These are phyloP conservation scores for Polychytrium aggregatum DNA, from an alignment of 192 early-diverging fungal genomes.

Conservation along the genomic window DNA sequence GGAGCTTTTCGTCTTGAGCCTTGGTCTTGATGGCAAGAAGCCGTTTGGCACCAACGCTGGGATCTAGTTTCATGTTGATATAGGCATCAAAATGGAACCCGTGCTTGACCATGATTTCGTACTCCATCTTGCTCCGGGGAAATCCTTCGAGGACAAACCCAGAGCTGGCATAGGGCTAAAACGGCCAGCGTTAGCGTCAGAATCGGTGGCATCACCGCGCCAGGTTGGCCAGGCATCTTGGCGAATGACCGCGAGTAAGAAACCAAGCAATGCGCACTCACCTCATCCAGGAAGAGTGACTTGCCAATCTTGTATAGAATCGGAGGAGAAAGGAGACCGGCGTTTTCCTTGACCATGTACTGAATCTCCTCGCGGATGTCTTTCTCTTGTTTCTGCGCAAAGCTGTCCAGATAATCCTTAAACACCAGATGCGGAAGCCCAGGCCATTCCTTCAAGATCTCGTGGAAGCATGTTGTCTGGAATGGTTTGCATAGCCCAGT, in stretches of 20 bases:
- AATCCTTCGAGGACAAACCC: slow-evolving; percentile 40
- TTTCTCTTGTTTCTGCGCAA: slow-evolving; percentile 9
- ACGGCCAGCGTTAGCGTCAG: too few species aligned
- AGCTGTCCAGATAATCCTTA: slow-evolving; percentile 11
- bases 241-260: too few species aligned
- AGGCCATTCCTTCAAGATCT: too few species aligned
- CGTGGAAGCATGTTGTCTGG: too few species aligned
- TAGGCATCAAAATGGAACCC: slow-evolving; percentile 29
- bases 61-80: slow-evolving; percentile 22
- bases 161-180: slow-evolving; percentile 29
- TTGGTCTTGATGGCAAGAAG: too few species aligned
- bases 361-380: slow-evolving; percentile 20
- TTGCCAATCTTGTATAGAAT: slow-evolving; percentile 4
- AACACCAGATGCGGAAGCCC: slow-evolving; percentile 14
- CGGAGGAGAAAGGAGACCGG: slow-evolving; percentile 7
- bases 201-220: too few species aligned
- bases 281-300: slow-evolving; percentile 6
- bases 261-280: slow-evolving; percentile 1
- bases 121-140: slow-evolving; percentile 28
- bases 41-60: slow-evolving; percentile 23
- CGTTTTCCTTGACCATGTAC: slow-evolving; percentile 24
- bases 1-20: too few species aligned
- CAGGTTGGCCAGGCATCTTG: too few species aligned
- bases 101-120: slow-evolving; percentile 26
- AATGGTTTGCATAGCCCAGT: too few species aligned